A percentile compares a stretch with the other conserved stretches of the same genome.
Evolutionary conservation across 2,329 filamentous ascomycete genomes (phyloP).

Genomic region (Orbilia blumenaviensis): DNA sequence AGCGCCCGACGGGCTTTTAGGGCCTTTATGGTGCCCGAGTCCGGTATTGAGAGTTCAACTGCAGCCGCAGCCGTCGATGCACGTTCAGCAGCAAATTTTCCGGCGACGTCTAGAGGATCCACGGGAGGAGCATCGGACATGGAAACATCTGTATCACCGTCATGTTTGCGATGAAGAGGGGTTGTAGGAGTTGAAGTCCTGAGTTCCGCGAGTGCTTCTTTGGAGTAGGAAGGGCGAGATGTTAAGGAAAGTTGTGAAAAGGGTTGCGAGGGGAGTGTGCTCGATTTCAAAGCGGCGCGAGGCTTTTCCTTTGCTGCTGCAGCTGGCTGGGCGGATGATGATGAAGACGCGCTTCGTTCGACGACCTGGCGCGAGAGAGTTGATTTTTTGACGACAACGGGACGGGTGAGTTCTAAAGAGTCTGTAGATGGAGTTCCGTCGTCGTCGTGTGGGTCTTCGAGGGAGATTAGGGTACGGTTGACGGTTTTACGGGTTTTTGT

Average conservation of each 20-base stretch:
- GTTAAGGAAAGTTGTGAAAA: slow-evolving; percentile 48
- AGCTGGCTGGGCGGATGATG: neutral
- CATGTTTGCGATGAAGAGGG: slow-evolving; percentile 24
- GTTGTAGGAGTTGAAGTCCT: slow-evolving; percentile 44
- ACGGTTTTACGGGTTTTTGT: slow-evolving; percentile 37
- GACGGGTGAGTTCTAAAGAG: slow-evolving; percentile 16
- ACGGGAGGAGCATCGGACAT: slow-evolving; percentile 31
- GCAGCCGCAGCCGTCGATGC: slow-evolving; percentile 1
- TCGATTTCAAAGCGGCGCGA: slow-evolving; percentile 28
- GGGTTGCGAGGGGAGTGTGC: slow-evolving; percentile 32
- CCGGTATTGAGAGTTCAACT: slow-evolving; percentile 28
- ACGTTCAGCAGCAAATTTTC: slow-evolving; percentile 40
- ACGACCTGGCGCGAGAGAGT: slow-evolving; percentile 31
- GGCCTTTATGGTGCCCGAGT: slow-evolving; percentile 42
- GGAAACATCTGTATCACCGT: slow-evolving; percentile 17
- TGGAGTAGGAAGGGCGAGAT: slow-evolving; percentile 39
- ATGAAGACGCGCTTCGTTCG: slow-evolving; percentile 31
- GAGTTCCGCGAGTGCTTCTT: slow-evolving; percentile 49
- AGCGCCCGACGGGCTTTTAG: slow-evolving; percentile 44
- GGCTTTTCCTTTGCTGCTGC: slow-evolving; percentile 42
- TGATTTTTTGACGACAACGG: slow-evolving; percentile 48
- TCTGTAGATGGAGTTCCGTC: slow-evolving; percentile 15
- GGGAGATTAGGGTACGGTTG: slow-evolving; percentile 24
- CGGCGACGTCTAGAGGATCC: slow-evolving; percentile 26
- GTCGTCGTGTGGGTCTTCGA: slow-evolving; percentile 35